Base-by-base conservation (phyloP, 345 rosid species). In the Mercurialis annua region DNA sequence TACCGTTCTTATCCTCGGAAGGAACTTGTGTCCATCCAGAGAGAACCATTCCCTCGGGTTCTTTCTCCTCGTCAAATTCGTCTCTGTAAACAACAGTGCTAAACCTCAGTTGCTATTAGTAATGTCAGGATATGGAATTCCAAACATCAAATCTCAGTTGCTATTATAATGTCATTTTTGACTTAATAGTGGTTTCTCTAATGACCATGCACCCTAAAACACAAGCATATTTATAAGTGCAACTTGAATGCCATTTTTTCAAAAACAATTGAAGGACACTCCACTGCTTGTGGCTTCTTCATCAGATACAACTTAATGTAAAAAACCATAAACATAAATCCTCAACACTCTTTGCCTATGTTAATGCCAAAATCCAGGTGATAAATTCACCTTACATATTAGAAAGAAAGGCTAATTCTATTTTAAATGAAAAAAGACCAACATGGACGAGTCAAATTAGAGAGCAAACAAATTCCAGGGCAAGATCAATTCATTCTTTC, bases 1-100 rank as follows among this genome's bases (percentile, higher is more conserved):
- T 70, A 10, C 55, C 73, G 20, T 81, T 79, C 73, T 76, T 77
- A 29, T 66, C 85, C 2, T 75, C 83, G 9, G 69, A 43, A 49
- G 86, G 78, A 75, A 85, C 69, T 71, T 78, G 86, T 65, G 82
- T 80, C 99, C 98, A 94, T 78, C 99, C 98, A 52, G 77, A 82
- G 42, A 92, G 97, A 67, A 89, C 81, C 99, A 94, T 89, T 76
- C 87, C 96, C 76, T 94, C 99, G 0, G 98, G 96, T 79, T 94
- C 99, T 73, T 87, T 91, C 80, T 94, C 99, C 75, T 86, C 92
- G 4, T 94, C 97, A 67, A 94, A 94, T 62, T 86, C 90, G 63
- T 89, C 98, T 81, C 99, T 94, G 83, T 18, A 2, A 69, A 6
- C 33, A 65, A 55, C 10, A 7, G 14, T 6, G 9, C 0, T 33